Evolutionary conservation across 805 yeast genomes (phyloP).

Genomic region (Sungouiozyma ichnusensis): DNA sequence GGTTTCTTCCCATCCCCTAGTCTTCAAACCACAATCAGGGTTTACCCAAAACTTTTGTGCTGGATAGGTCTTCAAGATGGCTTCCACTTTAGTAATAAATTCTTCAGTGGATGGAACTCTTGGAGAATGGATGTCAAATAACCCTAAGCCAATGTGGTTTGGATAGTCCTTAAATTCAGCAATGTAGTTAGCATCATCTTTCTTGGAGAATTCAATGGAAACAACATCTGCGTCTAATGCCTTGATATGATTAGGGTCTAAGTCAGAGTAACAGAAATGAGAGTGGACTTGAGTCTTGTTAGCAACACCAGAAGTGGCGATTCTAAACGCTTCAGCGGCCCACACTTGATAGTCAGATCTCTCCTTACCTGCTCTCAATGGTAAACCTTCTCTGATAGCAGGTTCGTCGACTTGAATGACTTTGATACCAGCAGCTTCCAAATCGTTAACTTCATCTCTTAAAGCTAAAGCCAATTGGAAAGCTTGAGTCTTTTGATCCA

Average conservation of each 20-base stretch:
- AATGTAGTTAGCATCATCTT: constrained; percentile 97
- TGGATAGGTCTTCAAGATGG: constrained; percentile 94
- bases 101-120: constrained; percentile 98
- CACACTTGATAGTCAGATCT: constrained; percentile 93
- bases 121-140: constrained; percentile 99
- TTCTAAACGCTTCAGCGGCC: constrained; percentile 99
- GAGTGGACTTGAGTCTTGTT: constrained; percentile 97
- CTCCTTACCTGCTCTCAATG: constrained; percentile 95
- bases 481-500: constrained; percentile 86
- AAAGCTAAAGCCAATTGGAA: constrained; percentile 94
- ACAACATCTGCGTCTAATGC: constrained; percentile 99
- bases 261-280: constrained; percentile 99
- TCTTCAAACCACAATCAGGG: constrained; percentile 99
- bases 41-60: constrained; percentile 98
- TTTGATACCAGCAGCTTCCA: constrained; percentile 95
- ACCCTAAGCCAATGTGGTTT: constrained; percentile 98
- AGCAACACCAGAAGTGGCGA: constrained; percentile 95
- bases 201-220: constrained; percentile 98
- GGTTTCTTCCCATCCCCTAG: constrained; percentile 99
- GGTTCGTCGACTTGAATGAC: constrained; percentile 99
- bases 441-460: constrained; percentile 96
- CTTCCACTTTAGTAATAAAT: constrained; percentile 85
- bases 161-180: constrained; percentile 97
- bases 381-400: constrained; percentile 99
- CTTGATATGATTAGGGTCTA: constrained; percentile 99